Percentiles rank a stretch among this genome's conserved stretches.
These are phyloP conservation scores for Suillus hirtellus DNA, from an alignment of 768 basidiomycete species.

Conservation along the genomic window DNA sequence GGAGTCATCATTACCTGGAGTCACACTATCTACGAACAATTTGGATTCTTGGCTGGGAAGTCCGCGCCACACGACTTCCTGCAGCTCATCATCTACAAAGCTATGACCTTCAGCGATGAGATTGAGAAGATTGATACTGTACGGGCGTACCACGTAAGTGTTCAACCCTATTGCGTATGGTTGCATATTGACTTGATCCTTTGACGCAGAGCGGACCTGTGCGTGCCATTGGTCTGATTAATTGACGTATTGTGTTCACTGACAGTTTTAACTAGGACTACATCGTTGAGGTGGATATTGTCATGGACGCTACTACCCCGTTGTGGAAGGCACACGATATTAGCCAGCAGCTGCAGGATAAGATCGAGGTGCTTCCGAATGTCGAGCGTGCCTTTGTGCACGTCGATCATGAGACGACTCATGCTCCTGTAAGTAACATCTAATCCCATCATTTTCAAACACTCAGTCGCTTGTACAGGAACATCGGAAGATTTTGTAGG, in stretches of 20 bases:
- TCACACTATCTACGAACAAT: slow-evolving; percentile 75
- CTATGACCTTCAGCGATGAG: slow-evolving; percentile 80
- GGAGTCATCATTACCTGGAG: slow-evolving; percentile 81
- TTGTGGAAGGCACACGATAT: slow-evolving; percentile 88
- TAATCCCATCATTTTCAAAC: background rate
- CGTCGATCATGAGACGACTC: slow-evolving; percentile 92
- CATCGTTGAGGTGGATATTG: slow-evolving; percentile 94
- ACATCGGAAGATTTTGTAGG: slow-evolving; percentile 40
- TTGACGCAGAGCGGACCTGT: slow-evolving; percentile 70
- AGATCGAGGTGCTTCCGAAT: slow-evolving; percentile 84
- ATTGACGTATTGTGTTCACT: background rate
- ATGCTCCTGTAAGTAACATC: slow-evolving; percentile 51
- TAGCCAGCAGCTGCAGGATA: slow-evolving; percentile 83
- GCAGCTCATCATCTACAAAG: slow-evolving; percentile 90
- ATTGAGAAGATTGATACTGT: slow-evolving; percentile 91
- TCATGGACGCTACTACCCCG: slow-evolving; percentile 87
- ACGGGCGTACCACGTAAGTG: slow-evolving; percentile 83
- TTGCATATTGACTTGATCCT: background rate
- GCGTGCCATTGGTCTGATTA: slow-evolving; percentile 16
- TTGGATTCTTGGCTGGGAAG: slow-evolving; percentile 86
- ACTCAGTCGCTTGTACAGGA: slow-evolving; percentile 32
- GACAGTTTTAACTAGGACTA: slow-evolving; percentile 55
- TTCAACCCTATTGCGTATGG: background rate
- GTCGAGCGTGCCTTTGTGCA: slow-evolving; percentile 95
- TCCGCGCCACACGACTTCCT: slow-evolving; percentile 90